phyloP scores from a whole-genome alignment of 352 stramenopile genomes.

The Phytophthora lateralis region DNA sequence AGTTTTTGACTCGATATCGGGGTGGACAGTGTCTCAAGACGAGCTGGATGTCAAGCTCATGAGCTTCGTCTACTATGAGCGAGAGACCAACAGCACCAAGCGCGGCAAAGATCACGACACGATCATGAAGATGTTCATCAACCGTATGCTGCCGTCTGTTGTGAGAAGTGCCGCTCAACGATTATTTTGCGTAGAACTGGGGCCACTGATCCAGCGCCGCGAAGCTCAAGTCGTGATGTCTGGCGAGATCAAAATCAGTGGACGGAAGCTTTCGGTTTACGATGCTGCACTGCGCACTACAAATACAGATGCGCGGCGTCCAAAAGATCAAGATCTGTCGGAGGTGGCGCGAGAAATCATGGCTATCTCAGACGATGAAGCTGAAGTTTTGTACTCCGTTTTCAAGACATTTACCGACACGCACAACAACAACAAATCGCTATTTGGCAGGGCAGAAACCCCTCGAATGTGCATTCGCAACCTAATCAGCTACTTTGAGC shows the following conservation, averaged over 20 bases:
- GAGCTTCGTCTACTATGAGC: slow-evolving; percentile 79
- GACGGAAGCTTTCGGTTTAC: slow-evolving; percentile 61
- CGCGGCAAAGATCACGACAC: slow-evolving; percentile 70
- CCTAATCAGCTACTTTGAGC: slow-evolving; percentile 68
- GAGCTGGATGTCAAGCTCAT: slow-evolving; percentile 68
- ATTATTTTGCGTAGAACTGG: slow-evolving; percentile 68
- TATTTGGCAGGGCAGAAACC: slow-evolving; percentile 48
- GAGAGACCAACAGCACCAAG: slow-evolving; percentile 58
- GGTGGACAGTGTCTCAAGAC: slow-evolving; percentile 67
- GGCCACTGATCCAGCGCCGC: slow-evolving; percentile 53
- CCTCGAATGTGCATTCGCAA: slow-evolving; percentile 63
- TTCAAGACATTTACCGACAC: slow-evolving; percentile 62
- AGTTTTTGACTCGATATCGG: slow-evolving; percentile 58
- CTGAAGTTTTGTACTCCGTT: slow-evolving; percentile 45
- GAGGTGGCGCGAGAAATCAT: slow-evolving; percentile 58
- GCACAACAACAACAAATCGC: slow-evolving; percentile 55
- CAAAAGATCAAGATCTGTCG: slow-evolving; percentile 38
- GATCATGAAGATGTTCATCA: slow-evolving; percentile 85
- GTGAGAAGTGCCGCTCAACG: slow-evolving; percentile 64
- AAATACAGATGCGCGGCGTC: slow-evolving; percentile 2
- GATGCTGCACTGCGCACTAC: slow-evolving; percentile 50
- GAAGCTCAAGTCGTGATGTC: slow-evolving; percentile 65
- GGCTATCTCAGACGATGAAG: slow-evolving; percentile 54
- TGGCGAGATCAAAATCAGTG: slow-evolving; percentile 68
- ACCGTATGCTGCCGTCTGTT: slow-evolving; percentile 65